Percentiles rank a stretch among this genome's conserved stretches.
Conservation (phyloP, 345 rosid genomes). For the Firmiana major region DNA sequence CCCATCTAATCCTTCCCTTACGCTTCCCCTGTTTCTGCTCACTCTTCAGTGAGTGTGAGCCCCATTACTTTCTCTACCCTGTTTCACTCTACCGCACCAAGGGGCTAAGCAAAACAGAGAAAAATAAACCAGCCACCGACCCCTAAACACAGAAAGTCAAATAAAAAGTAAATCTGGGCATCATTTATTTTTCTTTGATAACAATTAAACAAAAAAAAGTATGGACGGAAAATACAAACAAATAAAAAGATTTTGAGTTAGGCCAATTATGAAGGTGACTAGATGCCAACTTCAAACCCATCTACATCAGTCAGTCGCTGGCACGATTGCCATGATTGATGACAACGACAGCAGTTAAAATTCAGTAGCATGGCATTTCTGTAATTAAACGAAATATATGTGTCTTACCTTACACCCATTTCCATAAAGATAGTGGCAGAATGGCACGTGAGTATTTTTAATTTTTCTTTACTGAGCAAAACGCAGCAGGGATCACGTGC, state of each 20-base stretch:
- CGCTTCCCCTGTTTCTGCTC: no score
- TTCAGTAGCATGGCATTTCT: background rate
- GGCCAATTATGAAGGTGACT: background rate
- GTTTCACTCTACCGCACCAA: no score
- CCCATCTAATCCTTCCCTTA: no score
- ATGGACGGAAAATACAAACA: background rate
- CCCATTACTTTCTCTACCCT: no score
- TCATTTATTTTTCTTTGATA: background rate
- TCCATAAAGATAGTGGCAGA: background rate
- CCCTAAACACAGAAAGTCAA: no score
- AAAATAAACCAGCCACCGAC: no score
- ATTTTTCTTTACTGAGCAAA: background rate
- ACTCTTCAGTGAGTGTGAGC: no score
- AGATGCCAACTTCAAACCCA: background rate
- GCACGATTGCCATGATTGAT: background rate
- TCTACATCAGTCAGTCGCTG: background rate
- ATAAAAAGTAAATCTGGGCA: background rate
- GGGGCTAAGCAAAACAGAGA: no score
- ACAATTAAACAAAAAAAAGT: background rate
- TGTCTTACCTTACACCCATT: background rate
- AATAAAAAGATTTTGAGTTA: background rate
- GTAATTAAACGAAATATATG: background rate
- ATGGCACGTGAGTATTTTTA: background rate
- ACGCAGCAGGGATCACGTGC: constrained; percentile 34
- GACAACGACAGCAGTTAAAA: background rate